phyloP scores from a whole-genome alignment of 345 rosid genomes.

The Pistacia integerrima region DNA sequence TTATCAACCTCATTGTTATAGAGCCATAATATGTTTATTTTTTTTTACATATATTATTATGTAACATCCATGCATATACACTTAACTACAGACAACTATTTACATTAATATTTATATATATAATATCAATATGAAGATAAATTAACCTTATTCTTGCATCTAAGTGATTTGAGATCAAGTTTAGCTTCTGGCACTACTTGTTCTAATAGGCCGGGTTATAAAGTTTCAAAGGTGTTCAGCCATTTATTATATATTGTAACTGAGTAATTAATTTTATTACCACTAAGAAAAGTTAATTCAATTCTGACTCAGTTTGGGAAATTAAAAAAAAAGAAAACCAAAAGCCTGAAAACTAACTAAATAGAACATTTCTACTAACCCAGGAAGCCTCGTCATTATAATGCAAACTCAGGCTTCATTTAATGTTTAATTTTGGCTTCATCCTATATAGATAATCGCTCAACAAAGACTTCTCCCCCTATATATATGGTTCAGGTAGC shows the following conservation, averaged over 20 bases:
- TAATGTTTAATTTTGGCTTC: conserved; percentile 27
- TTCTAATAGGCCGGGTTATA: too few species aligned
- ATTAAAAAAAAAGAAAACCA: too few species aligned
- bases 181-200: neutral
- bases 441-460: conserved; percentile 20
- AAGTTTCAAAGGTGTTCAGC: too few species aligned
- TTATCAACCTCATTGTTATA: too few species aligned
- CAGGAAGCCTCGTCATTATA: conserved; percentile 22
- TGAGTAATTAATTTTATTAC: neutral
- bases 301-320: neutral
- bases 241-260: too few species aligned
- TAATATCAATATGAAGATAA: too few species aligned
- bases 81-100: too few species aligned
- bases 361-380: neutral
- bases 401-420: conserved; percentile 15
- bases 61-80: too few species aligned
- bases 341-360: neutral
- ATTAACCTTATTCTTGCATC: neutral
- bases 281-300: neutral
- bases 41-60: too few species aligned
- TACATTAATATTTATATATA: too few species aligned
- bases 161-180: neutral
- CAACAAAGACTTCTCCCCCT: conserved; percentile 15
- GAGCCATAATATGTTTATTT: too few species aligned
- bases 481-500: conserved; percentile 18